phyloP scores from a whole-genome alignment of 495 filamentous ascomycete genomes.

The Lasiosphaeria ovina region DNA sequence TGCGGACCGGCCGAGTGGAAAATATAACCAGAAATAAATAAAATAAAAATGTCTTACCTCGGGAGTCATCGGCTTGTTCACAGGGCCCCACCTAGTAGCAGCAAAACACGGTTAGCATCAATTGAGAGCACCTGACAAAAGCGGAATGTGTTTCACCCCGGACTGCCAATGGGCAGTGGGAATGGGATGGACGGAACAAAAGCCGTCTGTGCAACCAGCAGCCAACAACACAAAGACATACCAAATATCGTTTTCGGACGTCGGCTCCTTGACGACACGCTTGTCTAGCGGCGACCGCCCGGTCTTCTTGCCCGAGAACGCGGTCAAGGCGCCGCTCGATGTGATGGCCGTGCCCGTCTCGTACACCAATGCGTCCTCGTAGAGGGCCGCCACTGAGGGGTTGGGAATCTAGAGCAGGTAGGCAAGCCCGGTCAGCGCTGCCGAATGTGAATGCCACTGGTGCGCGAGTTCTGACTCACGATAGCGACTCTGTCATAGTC shows the following conservation, averaged over 20 bases:
- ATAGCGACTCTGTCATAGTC: constrained; percentile 99
- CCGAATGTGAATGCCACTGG: constrained; percentile 5
- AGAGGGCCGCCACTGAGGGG: constrained; percentile 84
- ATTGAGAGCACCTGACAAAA: neutral
- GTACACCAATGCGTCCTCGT: constrained; percentile 97
- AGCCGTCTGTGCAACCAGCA: too few relatives aligned
- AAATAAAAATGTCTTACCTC: constrained; percentile 65
- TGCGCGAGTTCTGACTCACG: constrained; percentile 44
- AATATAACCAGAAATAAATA: constrained; percentile 5
- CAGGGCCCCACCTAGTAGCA: constrained; percentile 59
- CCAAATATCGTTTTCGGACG: constrained; percentile 90
- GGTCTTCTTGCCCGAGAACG: constrained; percentile 97
- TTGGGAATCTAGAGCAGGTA: constrained; percentile 68
- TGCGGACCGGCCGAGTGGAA: constrained; percentile 4
- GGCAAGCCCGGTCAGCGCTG: constrained; percentile 15
- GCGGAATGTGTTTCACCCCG: neutral
- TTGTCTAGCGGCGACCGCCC: constrained; percentile 96
- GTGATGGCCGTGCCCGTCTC: constrained; percentile 97
- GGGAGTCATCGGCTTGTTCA: constrained; percentile 98
- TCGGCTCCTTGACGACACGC: constrained; percentile 88
- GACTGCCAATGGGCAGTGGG: constrained; percentile 3
- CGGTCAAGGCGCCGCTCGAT: constrained; percentile 87
- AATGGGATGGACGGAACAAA: neutral
- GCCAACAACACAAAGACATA: constrained; percentile 55
- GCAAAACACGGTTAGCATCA: constrained; percentile 8